Evolutionary conservation across 2,329 filamentous ascomycete species (phyloP), one percentile per base, ranked within the genome.

Genomic region (Penicillium oxalicum): DNA sequence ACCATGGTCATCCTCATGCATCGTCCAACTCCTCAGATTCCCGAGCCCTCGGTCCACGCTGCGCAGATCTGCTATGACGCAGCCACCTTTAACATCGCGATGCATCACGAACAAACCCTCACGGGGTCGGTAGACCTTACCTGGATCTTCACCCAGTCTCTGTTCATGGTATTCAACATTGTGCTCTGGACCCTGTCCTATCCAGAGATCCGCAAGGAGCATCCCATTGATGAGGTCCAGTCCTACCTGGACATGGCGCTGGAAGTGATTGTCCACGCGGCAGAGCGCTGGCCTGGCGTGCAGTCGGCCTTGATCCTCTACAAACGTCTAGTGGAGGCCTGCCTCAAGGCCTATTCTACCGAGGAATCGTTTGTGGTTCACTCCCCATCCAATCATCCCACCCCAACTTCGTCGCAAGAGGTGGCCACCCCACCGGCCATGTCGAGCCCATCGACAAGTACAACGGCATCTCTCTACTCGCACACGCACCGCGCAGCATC

Each of bases 161-260:
- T 97, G 36, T 96, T 94, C 72, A 93, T 94, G 82, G 84, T 88
- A 4, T 79, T 97, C 49, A 96, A 95, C 64, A 91, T 88, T 4
- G 80, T 96, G 43, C 78, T 98, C 0, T 98, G 93, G 93, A 83
- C 87, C 1, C 79, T 95, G 6, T 95, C 91, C 1, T 96, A 95
- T 62, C 79, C 85, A 3, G 86, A 91, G 56, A 84, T 97, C 25
- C 84, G 93, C 40, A 79, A 80, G 46, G 75, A 80, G 13, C 86
- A 95, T 64, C 67, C 78, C 4, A 81, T 84, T 18, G 83, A 89
- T 39, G 85, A 93, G 54, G 85, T 95, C 0, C 83, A 91, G 61
- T 75, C 81, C 26, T 79, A 93, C 56, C 77, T 95, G 38, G 78
- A 84, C 41, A 79, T 83, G 18, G 87, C 88, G 0, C 74, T 96